Evolutionary conservation across 169 alveolate species (phyloP).

Genomic region (Cyclospora cayetanensis): DNA sequence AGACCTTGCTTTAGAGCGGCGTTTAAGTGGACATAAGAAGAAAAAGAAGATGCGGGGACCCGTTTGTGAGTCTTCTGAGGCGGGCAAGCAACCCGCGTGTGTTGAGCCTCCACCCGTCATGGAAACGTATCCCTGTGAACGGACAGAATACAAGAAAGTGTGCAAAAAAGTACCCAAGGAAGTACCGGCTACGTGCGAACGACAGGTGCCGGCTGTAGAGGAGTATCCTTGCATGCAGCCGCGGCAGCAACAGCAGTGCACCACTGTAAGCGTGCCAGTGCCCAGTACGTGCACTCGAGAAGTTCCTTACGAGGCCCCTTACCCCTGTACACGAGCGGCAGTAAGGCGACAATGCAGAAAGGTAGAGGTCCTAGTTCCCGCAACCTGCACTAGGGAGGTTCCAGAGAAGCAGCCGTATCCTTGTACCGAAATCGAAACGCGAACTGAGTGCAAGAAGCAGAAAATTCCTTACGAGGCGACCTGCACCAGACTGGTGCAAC

Average conservation of each 20-base stretch:
- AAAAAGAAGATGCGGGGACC: not conserved
- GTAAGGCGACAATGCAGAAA: slow-evolving; percentile 15
- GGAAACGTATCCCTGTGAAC: not conserved
- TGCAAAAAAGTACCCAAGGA: not conserved
- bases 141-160: not conserved
- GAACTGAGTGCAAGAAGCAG: slow-evolving; percentile 18
- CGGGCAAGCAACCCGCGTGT: not conserved
- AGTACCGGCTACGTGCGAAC: slow-evolving; percentile 17
- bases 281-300: not conserved
- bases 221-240: slow-evolving; percentile 48
- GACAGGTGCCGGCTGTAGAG: slow-evolving; percentile 7
- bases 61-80: not conserved
- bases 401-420: not conserved
- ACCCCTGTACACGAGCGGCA: not conserved
- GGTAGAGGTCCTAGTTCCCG: not conserved
- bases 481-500: slow-evolving; percentile 3
- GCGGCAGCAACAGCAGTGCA: slow-evolving; percentile 6
- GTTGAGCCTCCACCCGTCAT: not conserved
- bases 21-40: not conserved
- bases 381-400: slow-evolving; percentile 24
- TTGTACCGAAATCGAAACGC: not conserved
- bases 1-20: not conserved
- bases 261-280: not conserved
- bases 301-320: not conserved
- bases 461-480: slow-evolving; percentile 34